phyloP scores from a whole-genome alignment of 495 filamentous ascomycete species.

The Podospora pseudoanserina region DNA sequence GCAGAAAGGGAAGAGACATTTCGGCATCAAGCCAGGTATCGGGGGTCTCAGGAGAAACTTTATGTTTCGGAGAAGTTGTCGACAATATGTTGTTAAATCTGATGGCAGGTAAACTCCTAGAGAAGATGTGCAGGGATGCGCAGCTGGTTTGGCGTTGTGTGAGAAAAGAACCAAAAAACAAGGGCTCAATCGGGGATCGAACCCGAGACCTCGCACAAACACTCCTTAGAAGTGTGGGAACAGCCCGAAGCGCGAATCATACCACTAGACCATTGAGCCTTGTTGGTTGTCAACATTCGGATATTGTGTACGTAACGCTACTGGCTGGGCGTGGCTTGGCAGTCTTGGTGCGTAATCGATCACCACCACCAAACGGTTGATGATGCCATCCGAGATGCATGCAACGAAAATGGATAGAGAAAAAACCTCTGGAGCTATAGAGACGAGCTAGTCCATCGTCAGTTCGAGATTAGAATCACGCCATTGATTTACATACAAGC shows the following conservation, averaged over 20 bases:
- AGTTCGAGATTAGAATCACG: too few relatives aligned
- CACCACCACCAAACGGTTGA: not conserved
- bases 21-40: too few relatives aligned
- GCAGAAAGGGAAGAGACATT: too few relatives aligned
- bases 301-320: not conserved
- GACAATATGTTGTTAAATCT: too few relatives aligned
- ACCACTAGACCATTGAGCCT: constrained; percentile 22
- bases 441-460: too few relatives aligned
- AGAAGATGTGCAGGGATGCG: too few relatives aligned
- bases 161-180: not conserved
- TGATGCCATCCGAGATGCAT: not conserved
- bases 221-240: constrained; percentile 4
- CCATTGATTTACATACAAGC: too few relatives aligned
- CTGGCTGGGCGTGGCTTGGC: not conserved
- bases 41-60: too few relatives aligned
- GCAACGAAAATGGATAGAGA: not conserved
- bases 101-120: too few relatives aligned
- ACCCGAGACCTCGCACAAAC: constrained; percentile 24
- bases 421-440: too few relatives aligned
- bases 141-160: not conserved
- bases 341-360: not conserved
- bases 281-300: not conserved
- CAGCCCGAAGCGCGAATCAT: constrained; percentile 24
- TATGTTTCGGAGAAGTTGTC: too few relatives aligned
- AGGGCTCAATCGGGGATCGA: constrained; percentile 23